Conservation (phyloP, 805 yeast species). For the Saccharomyces paradoxus region DNA sequence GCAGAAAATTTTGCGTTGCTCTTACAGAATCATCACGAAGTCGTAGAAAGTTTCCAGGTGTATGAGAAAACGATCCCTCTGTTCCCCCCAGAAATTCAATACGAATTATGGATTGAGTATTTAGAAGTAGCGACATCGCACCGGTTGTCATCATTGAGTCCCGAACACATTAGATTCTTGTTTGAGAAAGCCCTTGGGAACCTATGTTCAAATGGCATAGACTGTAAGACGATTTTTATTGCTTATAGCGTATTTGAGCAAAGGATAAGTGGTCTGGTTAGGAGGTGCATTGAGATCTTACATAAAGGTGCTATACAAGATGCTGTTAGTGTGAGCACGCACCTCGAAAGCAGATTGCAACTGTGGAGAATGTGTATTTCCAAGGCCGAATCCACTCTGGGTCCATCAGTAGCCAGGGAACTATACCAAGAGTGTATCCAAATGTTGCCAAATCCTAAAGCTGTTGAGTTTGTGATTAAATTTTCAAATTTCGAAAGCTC, state of each 20-base stretch:
- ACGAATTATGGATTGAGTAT: slow-evolving; percentile 68
- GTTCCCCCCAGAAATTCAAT: slow-evolving; percentile 48
- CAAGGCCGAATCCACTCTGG: slow-evolving; percentile 35
- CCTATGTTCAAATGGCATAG: slow-evolving; percentile 37
- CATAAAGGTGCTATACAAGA: slow-evolving; percentile 32
- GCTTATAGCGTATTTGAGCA: slow-evolving; percentile 59
- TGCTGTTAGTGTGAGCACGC: slow-evolving; percentile 14
- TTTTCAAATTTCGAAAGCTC: slow-evolving; percentile 52
- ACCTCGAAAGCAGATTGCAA: slow-evolving; percentile 25
- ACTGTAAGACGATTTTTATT: slow-evolving; percentile 41
- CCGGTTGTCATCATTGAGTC: slow-evolving; percentile 19
- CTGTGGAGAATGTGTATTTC: slow-evolving; percentile 39
- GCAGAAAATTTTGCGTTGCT: slow-evolving; percentile 61
- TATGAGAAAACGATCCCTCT: slow-evolving; percentile 61
- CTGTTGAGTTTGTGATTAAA: slow-evolving; percentile 38
- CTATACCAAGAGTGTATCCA: slow-evolving; percentile 47
- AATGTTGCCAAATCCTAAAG: slow-evolving; percentile 36
- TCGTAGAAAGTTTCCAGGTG: slow-evolving; percentile 42
- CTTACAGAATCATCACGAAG: slow-evolving; percentile 40
- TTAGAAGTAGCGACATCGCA: slow-evolving; percentile 39
- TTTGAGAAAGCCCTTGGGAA: slow-evolving; percentile 59
- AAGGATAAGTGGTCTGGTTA: slow-evolving; percentile 38
- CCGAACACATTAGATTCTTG: slow-evolving; percentile 58
- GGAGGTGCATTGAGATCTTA: slow-evolving; percentile 43
- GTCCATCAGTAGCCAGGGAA: slow-evolving; percentile 37